A percentile compares a stretch with the other conserved stretches of the same genome.
Conservation (phyloP, 176 grass and related monocot species). For the Rhynchospora breviuscula region DNA sequence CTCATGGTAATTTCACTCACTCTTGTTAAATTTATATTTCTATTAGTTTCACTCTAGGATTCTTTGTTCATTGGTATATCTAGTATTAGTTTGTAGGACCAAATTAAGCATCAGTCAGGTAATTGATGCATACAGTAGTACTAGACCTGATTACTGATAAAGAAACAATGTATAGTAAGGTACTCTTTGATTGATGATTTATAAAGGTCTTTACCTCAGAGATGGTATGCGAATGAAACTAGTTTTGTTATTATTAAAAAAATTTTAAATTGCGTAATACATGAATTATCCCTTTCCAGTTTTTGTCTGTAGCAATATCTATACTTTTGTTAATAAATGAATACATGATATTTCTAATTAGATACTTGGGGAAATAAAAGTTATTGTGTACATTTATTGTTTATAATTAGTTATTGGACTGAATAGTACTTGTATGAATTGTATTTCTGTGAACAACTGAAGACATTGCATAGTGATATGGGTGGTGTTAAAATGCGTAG, state of each 20-base stretch:
- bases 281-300: background rate
- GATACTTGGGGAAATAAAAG: background rate
- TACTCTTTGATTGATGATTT: background rate
- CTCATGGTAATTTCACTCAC: constrained; percentile 59
- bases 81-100: background rate
- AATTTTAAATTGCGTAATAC: background rate
- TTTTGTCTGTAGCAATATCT: background rate
- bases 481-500: background rate
- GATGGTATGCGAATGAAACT: background rate
- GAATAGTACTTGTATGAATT: too few relatives aligned
- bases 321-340: too few relatives aligned
- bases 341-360: background rate
- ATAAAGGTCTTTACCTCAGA: background rate
- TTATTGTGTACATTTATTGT: background rate
- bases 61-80: background rate
- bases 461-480: background rate
- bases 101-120: background rate
- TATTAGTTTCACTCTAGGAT: background rate
- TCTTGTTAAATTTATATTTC: background rate
- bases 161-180: background rate
- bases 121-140: background rate
- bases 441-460: background rate
- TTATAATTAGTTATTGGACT: background rate
- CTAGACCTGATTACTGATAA: background rate
- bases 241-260: background rate